Percentiles rank a stretch among this genome's conserved stretches.
Evolutionary conservation across 2,329 filamentous ascomycete species (phyloP).

Genomic region (Sporothrix protearum): DNA sequence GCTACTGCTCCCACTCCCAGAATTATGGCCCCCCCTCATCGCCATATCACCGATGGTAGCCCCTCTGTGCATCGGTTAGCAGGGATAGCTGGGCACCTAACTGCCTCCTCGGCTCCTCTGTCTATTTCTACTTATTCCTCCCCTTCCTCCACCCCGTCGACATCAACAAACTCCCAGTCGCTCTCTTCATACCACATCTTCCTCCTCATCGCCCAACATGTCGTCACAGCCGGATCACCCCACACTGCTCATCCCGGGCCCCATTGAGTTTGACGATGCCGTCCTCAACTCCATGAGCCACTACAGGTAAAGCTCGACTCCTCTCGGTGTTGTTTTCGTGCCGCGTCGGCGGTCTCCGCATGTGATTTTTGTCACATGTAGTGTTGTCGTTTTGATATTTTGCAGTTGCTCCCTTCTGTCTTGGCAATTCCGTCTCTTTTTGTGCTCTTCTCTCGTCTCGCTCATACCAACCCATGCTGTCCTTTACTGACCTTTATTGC

Average conservation of each 20-base stretch:
- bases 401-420: neutral
- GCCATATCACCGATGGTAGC: conserved; percentile 23
- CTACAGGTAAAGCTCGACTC: conserved; percentile 60
- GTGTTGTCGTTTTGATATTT: neutral
- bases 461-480: neutral
- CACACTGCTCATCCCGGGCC: conserved; percentile 90
- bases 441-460: neutral
- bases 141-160: conserved; percentile 31
- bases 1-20: neutral
- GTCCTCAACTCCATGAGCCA: conserved; percentile 94
- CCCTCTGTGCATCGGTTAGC: conserved; percentile 33
- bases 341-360: conserved; percentile 1
- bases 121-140: neutral
- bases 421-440: neutral
- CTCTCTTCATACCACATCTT: conserved; percentile 24
- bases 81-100: conserved; percentile 33
- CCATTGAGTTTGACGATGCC: conserved; percentile 97
- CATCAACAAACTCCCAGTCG: conserved; percentile 30
- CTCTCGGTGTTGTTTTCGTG: neutral
- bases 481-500: conserved; percentile 11
- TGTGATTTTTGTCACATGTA: neutral
- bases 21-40: conserved; percentile 21
- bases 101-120: conserved; percentile 30
- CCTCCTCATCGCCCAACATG: conserved; percentile 44
- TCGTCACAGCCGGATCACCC: conserved; percentile 60